Evolutionary conservation across 352 stramenopile genomes (phyloP).

Genomic region (Globisporangium acanthophoron): DNA sequence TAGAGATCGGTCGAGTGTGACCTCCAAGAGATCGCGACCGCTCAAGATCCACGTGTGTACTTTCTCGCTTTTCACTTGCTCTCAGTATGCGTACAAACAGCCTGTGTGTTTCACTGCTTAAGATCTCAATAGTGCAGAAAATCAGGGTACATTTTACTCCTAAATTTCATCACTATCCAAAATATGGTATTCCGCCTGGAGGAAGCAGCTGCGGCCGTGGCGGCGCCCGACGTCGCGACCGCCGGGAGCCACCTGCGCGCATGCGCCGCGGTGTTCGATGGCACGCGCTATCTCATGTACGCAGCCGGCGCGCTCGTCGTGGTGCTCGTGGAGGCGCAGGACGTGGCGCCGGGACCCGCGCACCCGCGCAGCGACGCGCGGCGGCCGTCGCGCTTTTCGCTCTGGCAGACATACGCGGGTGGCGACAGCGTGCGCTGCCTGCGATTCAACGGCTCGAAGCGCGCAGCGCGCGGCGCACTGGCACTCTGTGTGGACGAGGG

Average conservation of each 20-base stretch:
- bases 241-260: constrained; percentile 14
- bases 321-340: constrained; percentile 43
- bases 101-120: no score
- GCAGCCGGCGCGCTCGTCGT: constrained; percentile 50
- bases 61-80: no score
- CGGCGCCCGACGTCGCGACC: constrained; percentile 24
- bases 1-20: background rate
- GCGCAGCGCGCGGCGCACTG: constrained; percentile 42
- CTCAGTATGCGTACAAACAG: no score
- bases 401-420: constrained; percentile 67
- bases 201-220: constrained; percentile 32
- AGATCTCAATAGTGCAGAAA: background rate
- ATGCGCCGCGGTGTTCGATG: constrained; percentile 40
- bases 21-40: background rate
- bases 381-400: constrained; percentile 41
- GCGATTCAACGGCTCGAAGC: constrained; percentile 49
- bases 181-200: constrained; percentile 14
- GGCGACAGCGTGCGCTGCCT: constrained; percentile 41
- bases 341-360: constrained; percentile 5
- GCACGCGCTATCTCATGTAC: constrained; percentile 58
- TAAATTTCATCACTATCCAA: background rate
- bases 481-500: constrained; percentile 60
- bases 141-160: no score
- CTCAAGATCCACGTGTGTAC: background rate
- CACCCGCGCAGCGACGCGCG: constrained; percentile 16